Percentiles rank a stretch among this genome's conserved stretches.
These are phyloP conservation scores for Trichophyton schoenleinii DNA, from an alignment of 2,329 filamentous ascomycete species.

Conservation along the genomic window DNA sequence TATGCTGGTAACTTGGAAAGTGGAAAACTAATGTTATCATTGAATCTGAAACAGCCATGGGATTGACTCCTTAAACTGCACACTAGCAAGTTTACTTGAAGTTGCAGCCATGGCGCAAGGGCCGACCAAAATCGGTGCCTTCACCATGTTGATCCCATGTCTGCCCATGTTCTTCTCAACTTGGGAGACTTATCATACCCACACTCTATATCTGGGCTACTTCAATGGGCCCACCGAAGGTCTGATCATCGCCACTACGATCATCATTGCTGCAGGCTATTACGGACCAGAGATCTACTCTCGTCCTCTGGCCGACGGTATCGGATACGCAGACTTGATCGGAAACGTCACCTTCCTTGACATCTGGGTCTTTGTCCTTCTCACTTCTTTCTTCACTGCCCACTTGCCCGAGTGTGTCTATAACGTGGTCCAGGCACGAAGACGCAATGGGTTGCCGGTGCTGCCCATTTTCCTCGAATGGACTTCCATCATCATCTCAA, in stretches of 20 bases:
- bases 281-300: conserved; percentile 85
- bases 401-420: conserved; percentile 83
- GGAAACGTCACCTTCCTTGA: conserved; percentile 68
- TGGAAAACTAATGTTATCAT: conserved; percentile 1
- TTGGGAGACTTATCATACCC: conserved; percentile 98
- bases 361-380: conserved; percentile 67
- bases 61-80: conserved; percentile 96
- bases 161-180: conserved; percentile 99
- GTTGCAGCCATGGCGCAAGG: conserved; percentile 89
- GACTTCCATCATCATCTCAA: conserved; percentile 80
- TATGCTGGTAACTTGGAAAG: background rate
- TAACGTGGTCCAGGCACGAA: conserved; percentile 70
- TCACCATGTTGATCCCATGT: conserved; percentile 82
- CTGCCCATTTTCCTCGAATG: conserved; percentile 82
- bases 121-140: conserved; percentile 68
- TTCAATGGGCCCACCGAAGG: conserved; percentile 98
- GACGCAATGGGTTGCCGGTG: conserved; percentile 58
- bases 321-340: conserved; percentile 53
- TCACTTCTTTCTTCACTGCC: conserved; percentile 51
- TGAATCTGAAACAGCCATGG: conserved; percentile 52
- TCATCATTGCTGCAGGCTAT: conserved; percentile 79
- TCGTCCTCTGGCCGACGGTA: conserved; percentile 54
- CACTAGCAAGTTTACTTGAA: conserved; percentile 77
- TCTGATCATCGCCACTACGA: conserved; percentile 68
- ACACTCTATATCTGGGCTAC: conserved; percentile 88